phyloP scores from a whole-genome alignment of 768 basidiomycete species.

The Epithele typhae region DNA sequence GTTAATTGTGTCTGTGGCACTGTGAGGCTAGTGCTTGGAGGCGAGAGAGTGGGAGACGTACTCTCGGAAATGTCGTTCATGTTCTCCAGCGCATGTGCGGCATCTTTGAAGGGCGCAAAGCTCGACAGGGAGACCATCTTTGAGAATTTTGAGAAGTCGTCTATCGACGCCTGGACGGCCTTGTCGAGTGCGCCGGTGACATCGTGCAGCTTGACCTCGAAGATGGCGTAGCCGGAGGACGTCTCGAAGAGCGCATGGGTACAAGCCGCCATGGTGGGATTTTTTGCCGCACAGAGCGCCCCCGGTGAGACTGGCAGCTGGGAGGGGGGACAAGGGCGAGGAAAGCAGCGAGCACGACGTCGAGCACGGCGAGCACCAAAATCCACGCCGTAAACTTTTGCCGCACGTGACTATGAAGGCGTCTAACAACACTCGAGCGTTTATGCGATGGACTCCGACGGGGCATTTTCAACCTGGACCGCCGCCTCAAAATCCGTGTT shows the following conservation, averaged over 20 bases:
- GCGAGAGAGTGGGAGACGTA: conserved; percentile 31
- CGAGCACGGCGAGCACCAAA: conserved; percentile 3
- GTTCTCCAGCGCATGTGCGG: conserved; percentile 92
- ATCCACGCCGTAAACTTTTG: conserved; percentile 14
- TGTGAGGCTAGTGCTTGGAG: conserved; percentile 2
- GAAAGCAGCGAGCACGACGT: conserved; percentile 8
- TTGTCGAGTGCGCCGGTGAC: conserved; percentile 78
- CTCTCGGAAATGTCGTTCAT: conserved; percentile 96
- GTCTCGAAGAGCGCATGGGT: conserved; percentile 92
- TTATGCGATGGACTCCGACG: too few species aligned
- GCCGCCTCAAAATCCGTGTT: too few species aligned
- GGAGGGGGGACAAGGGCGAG: conserved; percentile 1
- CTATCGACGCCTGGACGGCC: conserved; percentile 81
- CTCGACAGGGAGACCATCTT: conserved; percentile 90
- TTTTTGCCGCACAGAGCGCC: neutral
- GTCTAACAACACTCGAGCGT: too few species aligned
- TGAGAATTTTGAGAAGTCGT: conserved; percentile 81
- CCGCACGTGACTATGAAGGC: conserved; percentile 15
- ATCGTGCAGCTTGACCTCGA: conserved; percentile 82
- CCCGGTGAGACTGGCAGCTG: neutral
- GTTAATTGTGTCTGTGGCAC: conserved; percentile 67
- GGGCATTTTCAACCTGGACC: too few species aligned
- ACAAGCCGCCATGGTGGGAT: conserved; percentile 42
- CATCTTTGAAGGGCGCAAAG: conserved; percentile 92
- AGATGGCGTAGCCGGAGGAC: conserved; percentile 90